Evolutionary conservation across 306 rosid genomes (phyloP).

Genomic region (Quercus rubra): DNA sequence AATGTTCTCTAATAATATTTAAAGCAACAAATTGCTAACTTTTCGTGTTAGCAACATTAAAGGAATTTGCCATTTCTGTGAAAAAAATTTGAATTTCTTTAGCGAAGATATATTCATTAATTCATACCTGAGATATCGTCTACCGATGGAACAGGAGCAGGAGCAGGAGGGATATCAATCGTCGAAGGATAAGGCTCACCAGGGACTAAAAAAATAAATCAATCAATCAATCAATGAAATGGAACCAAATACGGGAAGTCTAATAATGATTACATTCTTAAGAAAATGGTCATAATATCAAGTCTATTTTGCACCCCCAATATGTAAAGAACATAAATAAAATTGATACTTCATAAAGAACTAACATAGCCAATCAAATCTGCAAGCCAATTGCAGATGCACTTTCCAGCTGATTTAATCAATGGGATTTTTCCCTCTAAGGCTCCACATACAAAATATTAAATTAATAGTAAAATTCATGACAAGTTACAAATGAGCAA

Average conservation of each 20-base stretch:
- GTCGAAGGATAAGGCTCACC: slow-evolving; percentile 82
- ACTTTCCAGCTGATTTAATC: neutral
- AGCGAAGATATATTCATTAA: slow-evolving; percentile 6
- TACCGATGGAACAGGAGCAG: slow-evolving; percentile 53
- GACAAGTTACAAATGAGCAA: neutral
- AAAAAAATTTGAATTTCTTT: neutral
- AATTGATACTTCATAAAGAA: neutral
- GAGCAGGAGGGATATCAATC: slow-evolving; percentile 48
- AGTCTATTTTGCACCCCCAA: neutral
- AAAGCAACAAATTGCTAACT: neutral
- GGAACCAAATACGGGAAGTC: neutral
- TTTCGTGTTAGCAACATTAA: neutral
- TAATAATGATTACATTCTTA: slow-evolving; percentile 1
- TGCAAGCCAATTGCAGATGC: neutral
- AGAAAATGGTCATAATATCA: neutral
- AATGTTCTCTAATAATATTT: neutral
- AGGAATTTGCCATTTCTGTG: neutral
- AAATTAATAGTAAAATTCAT: neutral
- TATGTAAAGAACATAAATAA: neutral
- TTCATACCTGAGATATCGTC: slow-evolving; percentile 53
- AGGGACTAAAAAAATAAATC: slow-evolving; percentile 58
- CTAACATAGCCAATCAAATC: neutral
- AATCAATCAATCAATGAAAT: neutral
- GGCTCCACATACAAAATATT: neutral
- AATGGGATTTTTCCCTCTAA: neutral